Conservation (phyloP, 2,329 filamentous ascomycete genomes). For the Cercospora sesami region DNA sequence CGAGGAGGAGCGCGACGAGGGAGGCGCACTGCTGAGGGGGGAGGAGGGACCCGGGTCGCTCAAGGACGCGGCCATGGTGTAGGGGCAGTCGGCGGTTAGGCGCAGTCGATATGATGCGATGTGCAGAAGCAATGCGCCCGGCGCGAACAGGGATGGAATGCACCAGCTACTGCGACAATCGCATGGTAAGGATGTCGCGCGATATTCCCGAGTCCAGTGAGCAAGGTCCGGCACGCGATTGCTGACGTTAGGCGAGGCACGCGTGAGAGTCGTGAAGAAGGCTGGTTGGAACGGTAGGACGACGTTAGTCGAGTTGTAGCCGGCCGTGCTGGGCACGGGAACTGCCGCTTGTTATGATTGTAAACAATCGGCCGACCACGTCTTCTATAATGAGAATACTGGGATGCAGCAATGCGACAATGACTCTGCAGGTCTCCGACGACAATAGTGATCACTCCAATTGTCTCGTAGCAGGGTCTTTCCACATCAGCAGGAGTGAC, state of each 20-base stretch:
- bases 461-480: background rate
- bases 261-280: conserved; percentile 14
- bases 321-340: background rate
- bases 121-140: conserved; percentile 11
- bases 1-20: conserved; percentile 27
- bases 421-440: background rate
- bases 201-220: background rate
- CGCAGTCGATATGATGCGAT: conserved; percentile 10
- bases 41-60: conserved; percentile 23
- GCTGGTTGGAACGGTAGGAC: conserved; percentile 1
- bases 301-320: conserved; percentile 1
- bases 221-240: conserved; percentile 11
- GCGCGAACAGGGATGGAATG: conserved; percentile 1
- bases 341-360: background rate
- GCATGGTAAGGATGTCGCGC: conserved; percentile 9
- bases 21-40: conserved; percentile 31
- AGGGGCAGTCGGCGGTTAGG: conserved; percentile 18
- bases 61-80: conserved; percentile 17
- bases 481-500: background rate
- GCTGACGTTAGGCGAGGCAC: conserved; percentile 9
- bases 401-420: background rate
- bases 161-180: conserved; percentile 11
- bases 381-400: background rate
- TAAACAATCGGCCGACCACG: background rate
- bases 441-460: background rate